phyloP scores from a whole-genome alignment of 2,329 filamentous ascomycete genomes.

The Fusarium buharicum region DNA sequence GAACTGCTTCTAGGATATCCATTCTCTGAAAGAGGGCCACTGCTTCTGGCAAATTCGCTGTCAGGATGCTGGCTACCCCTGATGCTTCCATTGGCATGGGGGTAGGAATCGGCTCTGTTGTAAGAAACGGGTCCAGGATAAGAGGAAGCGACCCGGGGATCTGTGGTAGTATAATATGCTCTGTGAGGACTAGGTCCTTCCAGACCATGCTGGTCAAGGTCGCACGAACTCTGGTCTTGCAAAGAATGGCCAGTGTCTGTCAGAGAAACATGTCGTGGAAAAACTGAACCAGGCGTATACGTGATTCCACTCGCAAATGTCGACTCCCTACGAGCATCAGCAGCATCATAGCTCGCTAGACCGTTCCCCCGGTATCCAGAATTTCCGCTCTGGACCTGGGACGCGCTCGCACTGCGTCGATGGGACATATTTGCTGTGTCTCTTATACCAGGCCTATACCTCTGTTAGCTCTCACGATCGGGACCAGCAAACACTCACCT shows the following conservation, averaged over 20 bases:
- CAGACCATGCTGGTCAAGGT: neutral
- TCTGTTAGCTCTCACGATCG: slow-evolving; percentile 26
- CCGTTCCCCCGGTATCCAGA: neutral
- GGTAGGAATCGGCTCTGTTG: neutral
- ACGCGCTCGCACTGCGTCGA: slow-evolving; percentile 10
- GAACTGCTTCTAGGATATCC: slow-evolving; percentile 5
- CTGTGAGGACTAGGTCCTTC: slow-evolving; percentile 20
- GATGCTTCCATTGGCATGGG: neutral
- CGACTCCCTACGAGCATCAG: slow-evolving; percentile 5
- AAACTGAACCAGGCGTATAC: slow-evolving; percentile 5
- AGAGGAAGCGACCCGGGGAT: slow-evolving; percentile 2
- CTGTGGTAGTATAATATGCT: slow-evolving; percentile 17
- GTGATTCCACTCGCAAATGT: slow-evolving; percentile 4
- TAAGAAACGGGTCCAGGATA: slow-evolving; percentile 3
- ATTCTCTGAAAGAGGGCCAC: slow-evolving; percentile 3
- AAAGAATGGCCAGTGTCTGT: slow-evolving; percentile 3
- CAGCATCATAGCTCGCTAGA: neutral
- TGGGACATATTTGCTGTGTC: slow-evolving; percentile 17
- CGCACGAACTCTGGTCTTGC: slow-evolving; percentile 14
- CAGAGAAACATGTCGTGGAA: neutral
- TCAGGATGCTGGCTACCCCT: neutral
- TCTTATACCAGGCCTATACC: slow-evolving; percentile 1
- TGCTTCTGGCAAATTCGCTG: slow-evolving; percentile 7
- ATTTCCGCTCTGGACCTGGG: slow-evolving; percentile 2
- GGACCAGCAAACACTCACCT: slow-evolving; percentile 23